Conservation (phyloP, 441 rosid species). For the Sinapis alba region DNA sequence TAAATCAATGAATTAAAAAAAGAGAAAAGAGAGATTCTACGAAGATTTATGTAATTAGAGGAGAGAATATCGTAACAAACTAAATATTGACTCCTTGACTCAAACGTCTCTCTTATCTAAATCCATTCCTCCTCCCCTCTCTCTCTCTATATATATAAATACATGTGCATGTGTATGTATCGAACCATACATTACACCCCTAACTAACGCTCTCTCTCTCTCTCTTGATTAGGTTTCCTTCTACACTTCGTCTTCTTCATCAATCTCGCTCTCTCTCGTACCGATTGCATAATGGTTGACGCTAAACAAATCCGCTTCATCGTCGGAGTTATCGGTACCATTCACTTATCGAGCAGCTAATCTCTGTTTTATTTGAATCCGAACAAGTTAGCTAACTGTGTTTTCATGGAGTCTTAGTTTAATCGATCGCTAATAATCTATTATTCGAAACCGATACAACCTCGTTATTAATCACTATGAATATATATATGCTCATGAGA, state of each 20-base stretch:
- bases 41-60: background rate
- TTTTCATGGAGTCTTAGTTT: background rate
- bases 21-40: background rate
- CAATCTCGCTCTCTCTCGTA: background rate
- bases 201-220: slow-evolving; percentile 16
- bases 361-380: background rate
- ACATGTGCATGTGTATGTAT: background rate
- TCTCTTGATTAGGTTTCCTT: slow-evolving; percentile 25
- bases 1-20: background rate
- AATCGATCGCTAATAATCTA: background rate
- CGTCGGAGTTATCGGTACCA: slow-evolving; percentile 51
- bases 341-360: background rate
- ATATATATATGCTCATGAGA: background rate
- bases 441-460: background rate
- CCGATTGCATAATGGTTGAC: slow-evolving; percentile 36
- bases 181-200: background rate
- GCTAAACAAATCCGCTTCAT: slow-evolving; percentile 25
- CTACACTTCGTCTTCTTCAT: slow-evolving; percentile 27
- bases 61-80: slow-evolving; percentile 19
- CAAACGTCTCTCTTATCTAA: slow-evolving; percentile 32
- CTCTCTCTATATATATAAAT: background rate
- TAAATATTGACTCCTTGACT: slow-evolving; percentile 34
- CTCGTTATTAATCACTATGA: no score
- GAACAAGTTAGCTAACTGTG: background rate
- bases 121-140: background rate